Evolutionary conservation across 2,329 filamentous ascomycete species (phyloP).

Genomic region (Pezicula radicicola): DNA sequence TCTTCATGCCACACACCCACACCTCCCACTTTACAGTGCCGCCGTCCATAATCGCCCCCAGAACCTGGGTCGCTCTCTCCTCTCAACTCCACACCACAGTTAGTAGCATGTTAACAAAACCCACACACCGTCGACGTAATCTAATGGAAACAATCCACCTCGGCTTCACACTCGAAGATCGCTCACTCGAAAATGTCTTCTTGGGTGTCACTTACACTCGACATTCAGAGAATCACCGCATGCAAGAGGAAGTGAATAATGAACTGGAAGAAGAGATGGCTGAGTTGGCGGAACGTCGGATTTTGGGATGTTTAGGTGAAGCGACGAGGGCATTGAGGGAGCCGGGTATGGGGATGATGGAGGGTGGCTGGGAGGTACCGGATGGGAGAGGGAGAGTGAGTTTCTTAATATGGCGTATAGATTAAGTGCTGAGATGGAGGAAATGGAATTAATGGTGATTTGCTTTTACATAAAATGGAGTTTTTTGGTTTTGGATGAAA

Average conservation of each 20-base stretch:
- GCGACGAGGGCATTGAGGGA: slow-evolving; percentile 14
- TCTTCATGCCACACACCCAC: background rate
- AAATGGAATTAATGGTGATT: too few species aligned
- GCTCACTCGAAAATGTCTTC: background rate
- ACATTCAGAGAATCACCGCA: slow-evolving; percentile 3
- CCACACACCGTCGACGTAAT: background rate
- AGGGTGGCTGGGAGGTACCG: slow-evolving; percentile 16
- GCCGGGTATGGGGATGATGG: slow-evolving; percentile 8
- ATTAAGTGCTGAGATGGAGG: slow-evolving; percentile 9
- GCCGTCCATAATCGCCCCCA: background rate
- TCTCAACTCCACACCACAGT: background rate
- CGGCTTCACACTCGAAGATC: background rate
- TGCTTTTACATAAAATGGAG: too few species aligned
- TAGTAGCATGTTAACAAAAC: background rate
- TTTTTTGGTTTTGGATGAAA: too few species aligned
- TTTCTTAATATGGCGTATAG: slow-evolving; percentile 22
- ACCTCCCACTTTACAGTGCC: background rate
- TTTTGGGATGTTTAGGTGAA: slow-evolving; percentile 8
- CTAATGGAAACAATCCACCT: background rate
- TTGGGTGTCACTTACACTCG: background rate
- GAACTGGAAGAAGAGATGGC: background rate
- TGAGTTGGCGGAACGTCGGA: background rate
- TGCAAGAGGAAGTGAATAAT: slow-evolving; percentile 9
- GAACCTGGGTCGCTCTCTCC: background rate
- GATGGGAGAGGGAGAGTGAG: slow-evolving; percentile 13